Conservation (phyloP, 805 yeast species). For the Candida odintsovae region DNA sequence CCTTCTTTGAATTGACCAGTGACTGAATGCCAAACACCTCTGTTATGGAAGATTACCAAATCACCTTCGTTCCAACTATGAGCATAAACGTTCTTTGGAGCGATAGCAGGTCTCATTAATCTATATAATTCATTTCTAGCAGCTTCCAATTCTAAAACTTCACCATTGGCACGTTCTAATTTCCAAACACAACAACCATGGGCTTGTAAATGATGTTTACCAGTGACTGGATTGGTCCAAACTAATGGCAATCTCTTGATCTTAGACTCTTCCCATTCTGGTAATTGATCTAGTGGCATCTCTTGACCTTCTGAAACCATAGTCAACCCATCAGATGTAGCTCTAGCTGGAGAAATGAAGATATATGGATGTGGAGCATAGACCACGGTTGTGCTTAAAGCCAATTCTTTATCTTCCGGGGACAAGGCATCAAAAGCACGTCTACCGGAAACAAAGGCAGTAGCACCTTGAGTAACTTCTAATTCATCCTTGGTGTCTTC, state of each 20-base stretch:
- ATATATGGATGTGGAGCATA: conserved; percentile 94
- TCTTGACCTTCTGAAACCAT: conserved; percentile 81
- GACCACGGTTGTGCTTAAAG: conserved; percentile 71
- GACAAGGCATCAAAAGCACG: conserved; percentile 64
- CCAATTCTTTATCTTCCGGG: conserved; percentile 67
- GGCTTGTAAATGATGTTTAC: conserved; percentile 75
- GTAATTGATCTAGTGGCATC: conserved; percentile 57
- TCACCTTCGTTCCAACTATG: conserved; percentile 85
- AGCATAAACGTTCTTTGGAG: conserved; percentile 68
- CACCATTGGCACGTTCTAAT: conserved; percentile 52
- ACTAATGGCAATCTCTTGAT: conserved; percentile 78
- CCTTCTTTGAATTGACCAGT: conserved; percentile 81
- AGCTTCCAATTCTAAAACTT: conserved; percentile 56
- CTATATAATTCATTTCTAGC: conserved; percentile 69
- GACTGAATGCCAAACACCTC: conserved; percentile 90
- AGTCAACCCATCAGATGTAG: conserved; percentile 81
- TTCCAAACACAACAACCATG: conserved; percentile 84
- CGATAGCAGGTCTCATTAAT: conserved; percentile 80
- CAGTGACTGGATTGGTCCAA: conserved; percentile 89
- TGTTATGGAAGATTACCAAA: conserved; percentile 77
- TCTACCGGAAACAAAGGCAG: conserved; percentile 84
- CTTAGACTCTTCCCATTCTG: conserved; percentile 78
- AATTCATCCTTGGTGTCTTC: conserved; percentile 60
- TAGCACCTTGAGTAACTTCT: conserved; percentile 76
- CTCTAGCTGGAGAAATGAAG: conserved; percentile 71